A percentile compares a stretch with the other conserved stretches of the same genome.
phyloP scores from a whole-genome alignment of 2,329 filamentous ascomycete genomes.

The Colletotrichum eleusines region DNA sequence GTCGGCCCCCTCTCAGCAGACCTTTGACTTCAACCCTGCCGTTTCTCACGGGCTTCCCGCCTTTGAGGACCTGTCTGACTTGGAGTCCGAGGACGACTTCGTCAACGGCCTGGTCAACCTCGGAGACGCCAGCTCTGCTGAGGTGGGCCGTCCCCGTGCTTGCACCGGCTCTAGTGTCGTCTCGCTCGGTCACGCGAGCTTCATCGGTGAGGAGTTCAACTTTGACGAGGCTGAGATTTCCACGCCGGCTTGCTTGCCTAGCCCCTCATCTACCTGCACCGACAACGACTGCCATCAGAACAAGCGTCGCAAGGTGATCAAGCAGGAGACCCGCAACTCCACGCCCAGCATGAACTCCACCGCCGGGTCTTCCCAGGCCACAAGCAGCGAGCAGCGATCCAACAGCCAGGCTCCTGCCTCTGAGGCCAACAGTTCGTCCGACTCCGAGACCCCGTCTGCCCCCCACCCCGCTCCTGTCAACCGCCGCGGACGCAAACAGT shows the following conservation, averaged over 20 bases:
- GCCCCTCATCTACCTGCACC: constrained; percentile 67
- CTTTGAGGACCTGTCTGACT: constrained; percentile 89
- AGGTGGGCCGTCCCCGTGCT: constrained; percentile 77
- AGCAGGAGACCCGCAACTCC: constrained; percentile 56
- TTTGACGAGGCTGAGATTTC: constrained; percentile 77
- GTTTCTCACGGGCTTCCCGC: constrained; percentile 72
- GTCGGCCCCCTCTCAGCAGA: constrained; percentile 53
- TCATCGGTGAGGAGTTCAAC: constrained; percentile 78
- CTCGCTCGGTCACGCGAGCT: constrained; percentile 80
- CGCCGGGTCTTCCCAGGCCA: constrained; percentile 51
- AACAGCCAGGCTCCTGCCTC: constrained; percentile 48
- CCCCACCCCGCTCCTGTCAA: constrained; percentile 73
- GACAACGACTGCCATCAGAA: constrained; percentile 63
- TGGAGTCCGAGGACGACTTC: constrained; percentile 71
- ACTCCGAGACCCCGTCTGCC: constrained; percentile 59
- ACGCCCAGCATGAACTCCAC: constrained; percentile 60
- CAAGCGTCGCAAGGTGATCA: constrained; percentile 67
- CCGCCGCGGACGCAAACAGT: constrained; percentile 98
- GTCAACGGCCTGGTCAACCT: constrained; percentile 45
- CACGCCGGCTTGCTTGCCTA: constrained; percentile 71
- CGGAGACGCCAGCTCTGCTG: constrained; percentile 56
- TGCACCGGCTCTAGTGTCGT: constrained; percentile 76
- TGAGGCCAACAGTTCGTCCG: constrained; percentile 54
- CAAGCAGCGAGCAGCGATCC: constrained; percentile 52
- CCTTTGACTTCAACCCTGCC: constrained; percentile 66